Evolutionary conservation across 345 rosid genomes (phyloP), one percentile per base, ranked within the genome.

Genomic region (Erucastrum elatum): DNA sequence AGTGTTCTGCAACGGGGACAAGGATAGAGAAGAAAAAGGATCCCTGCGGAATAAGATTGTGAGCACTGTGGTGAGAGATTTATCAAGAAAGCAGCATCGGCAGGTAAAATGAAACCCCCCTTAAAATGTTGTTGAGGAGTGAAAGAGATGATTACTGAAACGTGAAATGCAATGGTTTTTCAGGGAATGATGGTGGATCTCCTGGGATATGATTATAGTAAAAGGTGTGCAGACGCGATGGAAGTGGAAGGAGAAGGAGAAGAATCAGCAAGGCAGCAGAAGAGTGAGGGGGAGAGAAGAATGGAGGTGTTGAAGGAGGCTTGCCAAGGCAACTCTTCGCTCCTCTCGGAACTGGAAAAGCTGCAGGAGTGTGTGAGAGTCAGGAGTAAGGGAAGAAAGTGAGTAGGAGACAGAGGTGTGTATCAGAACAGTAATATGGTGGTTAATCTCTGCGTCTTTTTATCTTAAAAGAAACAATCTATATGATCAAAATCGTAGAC

Each of bases 51-150:
- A 87, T 64, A 92, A 87, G 86, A 85, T 92, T 15, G 90, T 75
- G 0, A 89, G 85, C 75, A 83, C 94, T 71, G 87, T 94, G 35
- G 63, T 90, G 77, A 88, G 94, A 72, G 93, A 92, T 80, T 87
- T 84, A 77, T 88, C 91, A 1, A 81, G 84, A 74, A 88, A 86
- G 88, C 85, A 27, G 30, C 84, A 66, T 21, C 92, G 87, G 0
- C 84, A 53, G 59, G 98, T 94, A 87, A 68, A 66, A 37, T 2
- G 64, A 2, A 59, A 53, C 16, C 26, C 59, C 25, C 8, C 59
- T 53, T 53, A 15, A 16, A 51, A 15, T 53, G 59, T 53, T 51
- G 3, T 2, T n/a, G 26, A 53, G 26, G 26, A 6, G 59, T 53
- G 59, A 53, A 53, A 53, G 1, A n/a, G 56, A 49, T 49, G 3